Conservation (phyloP, 441 rosid species). For the Pelargonium cotyledonis region DNA sequence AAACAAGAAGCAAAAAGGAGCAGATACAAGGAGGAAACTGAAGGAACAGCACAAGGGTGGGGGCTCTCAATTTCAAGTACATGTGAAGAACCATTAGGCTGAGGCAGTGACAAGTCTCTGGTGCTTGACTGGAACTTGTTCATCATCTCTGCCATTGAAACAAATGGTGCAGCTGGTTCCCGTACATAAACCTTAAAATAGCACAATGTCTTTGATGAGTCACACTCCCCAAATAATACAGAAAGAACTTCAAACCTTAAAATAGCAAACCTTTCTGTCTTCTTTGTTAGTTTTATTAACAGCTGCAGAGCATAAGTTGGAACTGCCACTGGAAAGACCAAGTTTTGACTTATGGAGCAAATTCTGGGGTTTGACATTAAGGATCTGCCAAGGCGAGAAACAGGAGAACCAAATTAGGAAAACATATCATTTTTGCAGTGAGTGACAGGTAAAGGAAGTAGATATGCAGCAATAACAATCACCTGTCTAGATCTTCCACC, state of each 20-base stretch:
- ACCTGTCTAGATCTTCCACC: conserved; percentile 91
- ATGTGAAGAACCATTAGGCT: conserved; percentile 35
- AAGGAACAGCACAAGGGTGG: neutral
- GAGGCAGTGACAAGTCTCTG: conserved; percentile 61
- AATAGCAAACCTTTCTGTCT: conserved; percentile 62
- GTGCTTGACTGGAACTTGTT: conserved; percentile 82
- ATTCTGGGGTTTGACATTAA: conserved; percentile 59
- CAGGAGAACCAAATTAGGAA: conserved; percentile 3
- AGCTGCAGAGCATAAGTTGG: conserved; percentile 36
- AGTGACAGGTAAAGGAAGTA: neutral
- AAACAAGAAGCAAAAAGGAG: neutral
- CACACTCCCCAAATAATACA: neutral
- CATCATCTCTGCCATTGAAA: conserved; percentile 87
- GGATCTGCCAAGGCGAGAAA: conserved; percentile 45
- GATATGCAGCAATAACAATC: conserved; percentile 6
- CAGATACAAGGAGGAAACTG: too few species aligned
- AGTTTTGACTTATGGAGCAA: conserved; percentile 76
- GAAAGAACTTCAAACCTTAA: conserved; percentile 14
- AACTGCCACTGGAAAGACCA: conserved; percentile 43
- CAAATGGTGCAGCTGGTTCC: conserved; percentile 51
- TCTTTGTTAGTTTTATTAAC: conserved; percentile 42
- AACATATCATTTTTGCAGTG: neutral
- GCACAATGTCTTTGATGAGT: conserved; percentile 8
- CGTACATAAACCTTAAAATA: conserved; percentile 64
- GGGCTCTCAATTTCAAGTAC: conserved; percentile 29